A percentile compares a stretch with the other conserved stretches of the same genome.
Conservation (phyloP, 1,284 basidiomycete species). For the Cutaneotrichosporon sp. region DNA sequence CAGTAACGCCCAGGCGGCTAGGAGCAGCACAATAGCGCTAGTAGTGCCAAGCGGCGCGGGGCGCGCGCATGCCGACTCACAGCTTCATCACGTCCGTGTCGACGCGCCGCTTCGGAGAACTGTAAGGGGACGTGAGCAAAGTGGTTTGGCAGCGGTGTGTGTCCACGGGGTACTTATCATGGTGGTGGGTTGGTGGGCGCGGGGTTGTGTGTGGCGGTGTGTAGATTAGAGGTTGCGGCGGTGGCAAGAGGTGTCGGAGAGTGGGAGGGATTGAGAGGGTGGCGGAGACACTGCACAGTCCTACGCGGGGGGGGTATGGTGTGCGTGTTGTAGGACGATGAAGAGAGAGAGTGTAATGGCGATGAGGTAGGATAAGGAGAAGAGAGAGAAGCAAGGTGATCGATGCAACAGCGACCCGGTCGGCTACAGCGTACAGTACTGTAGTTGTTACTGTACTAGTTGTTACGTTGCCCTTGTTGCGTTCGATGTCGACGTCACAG, state of each 20-base stretch:
- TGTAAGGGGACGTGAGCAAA: conserved; percentile 44
- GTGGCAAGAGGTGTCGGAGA: not conserved
- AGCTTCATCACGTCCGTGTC: conserved; percentile 99
- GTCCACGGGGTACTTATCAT: conserved; percentile 31
- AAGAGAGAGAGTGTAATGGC: no score
- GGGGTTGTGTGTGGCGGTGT: not conserved
- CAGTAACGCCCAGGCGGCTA: not conserved
- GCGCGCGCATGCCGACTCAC: conserved; percentile 53
- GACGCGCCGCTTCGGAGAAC: conserved; percentile 81
- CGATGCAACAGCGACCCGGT: no score
- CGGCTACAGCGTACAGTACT: no score
- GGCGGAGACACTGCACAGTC: not conserved
- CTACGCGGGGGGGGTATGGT: no score
- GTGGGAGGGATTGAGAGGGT: not conserved
- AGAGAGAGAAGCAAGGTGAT: no score
- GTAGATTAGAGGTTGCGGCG: not conserved
- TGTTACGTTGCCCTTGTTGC: no score
- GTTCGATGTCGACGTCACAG: no score
- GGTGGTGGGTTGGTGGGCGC: no score
- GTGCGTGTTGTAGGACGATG: no score
- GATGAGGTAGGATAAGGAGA: no score
- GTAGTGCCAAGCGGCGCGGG: not conserved
- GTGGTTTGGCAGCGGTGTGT: not conserved
- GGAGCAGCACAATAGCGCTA: not conserved
- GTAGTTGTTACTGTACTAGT: no score